phyloP scores from a whole-genome alignment of 78 protist species.

The Speleostelium caveatum region DNA sequence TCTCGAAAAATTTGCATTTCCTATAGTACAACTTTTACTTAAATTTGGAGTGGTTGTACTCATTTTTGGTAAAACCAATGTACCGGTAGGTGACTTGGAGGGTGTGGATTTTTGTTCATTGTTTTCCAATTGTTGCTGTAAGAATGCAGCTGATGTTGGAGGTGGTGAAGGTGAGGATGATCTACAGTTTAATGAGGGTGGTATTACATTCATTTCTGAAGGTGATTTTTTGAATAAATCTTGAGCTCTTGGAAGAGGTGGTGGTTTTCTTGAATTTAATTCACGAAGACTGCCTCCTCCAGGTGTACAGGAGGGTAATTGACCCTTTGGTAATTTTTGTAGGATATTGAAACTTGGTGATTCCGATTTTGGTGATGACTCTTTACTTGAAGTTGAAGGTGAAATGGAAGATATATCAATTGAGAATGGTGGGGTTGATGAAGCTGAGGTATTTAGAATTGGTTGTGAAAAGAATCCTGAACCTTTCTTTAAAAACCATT shows the following conservation, averaged over 20 bases:
- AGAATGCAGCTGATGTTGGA: neutral
- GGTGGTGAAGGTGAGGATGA: neutral
- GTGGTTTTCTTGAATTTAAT: constrained; percentile 15
- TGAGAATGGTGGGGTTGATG: neutral
- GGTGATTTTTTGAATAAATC: constrained; percentile 4
- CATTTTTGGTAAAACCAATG: too few relatives aligned
- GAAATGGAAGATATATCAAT: constrained; percentile 2
- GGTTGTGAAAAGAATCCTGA: neutral
- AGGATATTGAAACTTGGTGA: neutral
- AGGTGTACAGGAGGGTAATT: neutral
- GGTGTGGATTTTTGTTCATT: neutral
- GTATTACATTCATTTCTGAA: neutral
- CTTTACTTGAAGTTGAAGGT: constrained; percentile 1
- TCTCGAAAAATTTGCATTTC: constrained; percentile 31
- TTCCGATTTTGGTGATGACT: neutral
- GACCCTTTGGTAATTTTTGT: neutral
- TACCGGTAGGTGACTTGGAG: neutral
- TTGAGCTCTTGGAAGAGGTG: constrained; percentile 28
- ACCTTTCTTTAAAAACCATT: constrained; percentile 48
- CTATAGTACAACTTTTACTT: neutral
- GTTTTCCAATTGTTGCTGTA: neutral
- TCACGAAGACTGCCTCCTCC: neutral
- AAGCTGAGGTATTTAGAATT: neutral
- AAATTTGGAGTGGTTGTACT: neutral
- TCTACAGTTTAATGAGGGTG: neutral